Base-by-base conservation (phyloP, 2,329 filamentous ascomycete species). In the Allantophomopsis cytisporea region DNA sequence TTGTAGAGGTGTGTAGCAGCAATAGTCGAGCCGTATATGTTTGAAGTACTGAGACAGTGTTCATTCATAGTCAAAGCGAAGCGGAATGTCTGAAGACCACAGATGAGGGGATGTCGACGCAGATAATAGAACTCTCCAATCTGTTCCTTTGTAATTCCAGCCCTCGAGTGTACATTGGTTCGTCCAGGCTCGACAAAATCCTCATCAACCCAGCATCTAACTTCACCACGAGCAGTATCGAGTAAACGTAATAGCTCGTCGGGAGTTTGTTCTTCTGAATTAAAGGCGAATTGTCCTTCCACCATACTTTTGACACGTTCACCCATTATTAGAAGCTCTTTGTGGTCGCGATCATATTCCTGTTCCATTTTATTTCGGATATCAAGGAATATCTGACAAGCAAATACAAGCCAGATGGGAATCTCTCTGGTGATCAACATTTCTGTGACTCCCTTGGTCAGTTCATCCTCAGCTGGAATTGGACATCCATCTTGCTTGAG, bases 311-410 rank as follows among this genome's bases (percentile, higher is more conserved):
- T 36, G 5, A 42, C 38, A 8, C 42, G 42, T 7, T 35, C 15
- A 21, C 41, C 44, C 30, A 41, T 41, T 2, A 14, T n/a, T 17
- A 36, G 31, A 17, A 48, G 43, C 37, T 47, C 36, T 11, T 37
- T 18, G 21, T 45, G 43, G 35, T 40, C 41, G 20, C 33, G 30
- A 2, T 20, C 18, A 2, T 47, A 44, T 6, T 47, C 39, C 7
- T 46, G 36, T n/a, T 57, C 56, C 16, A 58, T 39, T 23, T 54
- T 54, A 31, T 49, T 48, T 1, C 54, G 55, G 21, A 59, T 54
- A 21, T 58, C 53, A 21, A 54, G 44, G 35, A 53, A 53, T 3
- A 58, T 45, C 17, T 57, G 52, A 12, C 53, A 40, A 5, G 49
- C 50, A 16, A 59, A 54, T 14, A 57, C 44, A 2, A 55, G 42